Evolutionary conservation across 1,139 yeast genomes (phyloP).

Genomic region (Suhomyces chickasaworum): DNA sequence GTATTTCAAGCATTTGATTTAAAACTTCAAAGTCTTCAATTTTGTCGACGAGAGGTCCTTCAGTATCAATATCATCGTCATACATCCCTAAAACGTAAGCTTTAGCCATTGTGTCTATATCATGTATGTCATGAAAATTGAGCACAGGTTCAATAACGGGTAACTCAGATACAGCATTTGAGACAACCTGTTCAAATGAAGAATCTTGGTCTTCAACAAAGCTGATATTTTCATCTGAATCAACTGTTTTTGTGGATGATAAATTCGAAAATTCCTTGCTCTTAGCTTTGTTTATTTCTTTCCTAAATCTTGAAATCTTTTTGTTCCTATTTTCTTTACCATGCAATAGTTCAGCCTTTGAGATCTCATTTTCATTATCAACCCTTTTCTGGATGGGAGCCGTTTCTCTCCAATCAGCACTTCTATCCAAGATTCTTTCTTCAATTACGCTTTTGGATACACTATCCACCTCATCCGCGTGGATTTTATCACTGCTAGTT

Average conservation of each 20-base stretch:
- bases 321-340: background rate
- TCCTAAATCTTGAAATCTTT: background rate
- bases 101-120: conserved; percentile 59
- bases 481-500: too few species aligned
- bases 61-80: conserved; percentile 59
- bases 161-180: background rate
- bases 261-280: too few species aligned
- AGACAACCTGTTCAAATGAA: background rate
- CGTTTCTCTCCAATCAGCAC: too few species aligned
- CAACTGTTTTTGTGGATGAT: background rate
- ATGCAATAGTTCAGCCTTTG: background rate
- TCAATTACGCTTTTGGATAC: too few species aligned
- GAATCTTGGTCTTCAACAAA: background rate
- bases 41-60: conserved; percentile 58
- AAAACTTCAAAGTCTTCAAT: conserved; percentile 57
- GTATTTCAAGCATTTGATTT: conserved; percentile 34
- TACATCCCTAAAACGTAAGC: conserved; percentile 62
- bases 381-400: too few species aligned
- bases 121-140: conserved; percentile 45
- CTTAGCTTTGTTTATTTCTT: too few species aligned
- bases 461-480: too few species aligned
- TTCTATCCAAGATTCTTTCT: too few species aligned
- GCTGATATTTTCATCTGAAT: background rate
- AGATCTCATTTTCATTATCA: background rate
- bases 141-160: conserved; percentile 15